Evolutionary conservation across 1,284 basidiomycete species (phyloP), one percentile per base, ranked within the genome.

Genomic region (Leccinum cinnamomeum): DNA sequence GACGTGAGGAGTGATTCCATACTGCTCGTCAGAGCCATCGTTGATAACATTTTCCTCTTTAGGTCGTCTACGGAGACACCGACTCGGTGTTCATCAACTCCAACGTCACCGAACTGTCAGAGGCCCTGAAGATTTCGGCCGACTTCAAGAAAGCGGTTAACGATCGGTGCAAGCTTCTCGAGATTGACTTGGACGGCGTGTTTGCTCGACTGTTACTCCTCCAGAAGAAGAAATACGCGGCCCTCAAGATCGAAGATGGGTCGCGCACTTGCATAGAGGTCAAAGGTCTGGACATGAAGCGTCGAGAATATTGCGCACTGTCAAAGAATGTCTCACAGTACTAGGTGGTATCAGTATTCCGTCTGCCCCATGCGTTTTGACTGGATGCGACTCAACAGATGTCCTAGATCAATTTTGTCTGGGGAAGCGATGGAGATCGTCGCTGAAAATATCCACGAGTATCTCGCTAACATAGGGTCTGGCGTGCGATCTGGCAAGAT

Each of bases 141-240:
- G 89, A 93, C 57, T 94, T 99, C 83, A 98, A 97, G 78, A 95
- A 94, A 73, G 88, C 90, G 7, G 96, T 99, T 70, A 99, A 99
- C 73, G 94, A 99, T 67, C 86, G 91, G 28, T 99, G 98, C 79
- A 91, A 88, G 70, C 83, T 98, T 55, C 88, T 99, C 48, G 97
- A 99, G 76, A 99, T 99, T 65, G 97, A 99, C 74, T 84, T 98
- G 35, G 97, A 99, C 70, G 90, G 92, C 7, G 87, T 98, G 28
- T 99, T 99, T 79, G 88, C 97, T 72, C 88, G 97, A 2, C 84
- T 99, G 65, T 79, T 99, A 1, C 83, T 99, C 18, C 79, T 99
- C 58, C 97, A 99, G 73, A 99, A 99, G 86, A 99, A 99, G 82
- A 99, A 99, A 78, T 99, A 99, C 70, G 97, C 97, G 0, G 97